A percentile compares a stretch with the other conserved stretches of the same genome.
phyloP scores from a whole-genome alignment of 31 red algal species.

The Porphyra umbilicalis region DNA sequence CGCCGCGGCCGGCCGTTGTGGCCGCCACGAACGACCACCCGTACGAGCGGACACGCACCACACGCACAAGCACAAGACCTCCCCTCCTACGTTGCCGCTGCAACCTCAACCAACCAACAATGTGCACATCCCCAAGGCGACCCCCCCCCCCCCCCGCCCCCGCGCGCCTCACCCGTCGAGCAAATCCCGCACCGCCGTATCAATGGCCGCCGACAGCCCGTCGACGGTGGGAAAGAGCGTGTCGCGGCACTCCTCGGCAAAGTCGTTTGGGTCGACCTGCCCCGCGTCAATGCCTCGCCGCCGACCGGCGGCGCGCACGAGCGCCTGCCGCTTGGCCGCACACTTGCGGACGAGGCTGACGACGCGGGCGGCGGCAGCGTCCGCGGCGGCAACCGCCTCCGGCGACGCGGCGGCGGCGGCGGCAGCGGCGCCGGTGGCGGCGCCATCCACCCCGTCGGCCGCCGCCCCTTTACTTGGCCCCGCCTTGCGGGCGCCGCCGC shows the following conservation, averaged over 20 bases:
- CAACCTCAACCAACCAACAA: neutral
- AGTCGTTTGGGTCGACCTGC: neutral
- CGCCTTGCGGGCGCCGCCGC: neutral
- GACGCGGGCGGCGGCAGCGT: neutral
- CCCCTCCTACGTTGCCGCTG: too few species aligned
- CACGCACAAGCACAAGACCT: neutral
- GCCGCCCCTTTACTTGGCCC: too few species aligned
- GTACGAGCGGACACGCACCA: neutral
- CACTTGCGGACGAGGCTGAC: neutral
- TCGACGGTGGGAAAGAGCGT: neutral
- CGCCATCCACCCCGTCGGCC: too few species aligned
- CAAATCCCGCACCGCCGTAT: neutral
- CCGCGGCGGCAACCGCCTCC: neutral
- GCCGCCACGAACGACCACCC: neutral
- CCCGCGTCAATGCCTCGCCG: neutral
- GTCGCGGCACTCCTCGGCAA: neutral
- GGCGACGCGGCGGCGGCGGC: neutral
- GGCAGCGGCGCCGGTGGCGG: neutral
- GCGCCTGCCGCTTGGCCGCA: neutral
- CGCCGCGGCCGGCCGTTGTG: neutral
- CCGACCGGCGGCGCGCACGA: neutral
- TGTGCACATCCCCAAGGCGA: too few species aligned
- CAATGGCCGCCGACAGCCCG: neutral
- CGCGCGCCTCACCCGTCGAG: neutral
- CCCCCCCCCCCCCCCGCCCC: too few species aligned